phyloP scores from a whole-genome alignment of 257 asterid genomes.

The Voacanga thouarsii region DNA sequence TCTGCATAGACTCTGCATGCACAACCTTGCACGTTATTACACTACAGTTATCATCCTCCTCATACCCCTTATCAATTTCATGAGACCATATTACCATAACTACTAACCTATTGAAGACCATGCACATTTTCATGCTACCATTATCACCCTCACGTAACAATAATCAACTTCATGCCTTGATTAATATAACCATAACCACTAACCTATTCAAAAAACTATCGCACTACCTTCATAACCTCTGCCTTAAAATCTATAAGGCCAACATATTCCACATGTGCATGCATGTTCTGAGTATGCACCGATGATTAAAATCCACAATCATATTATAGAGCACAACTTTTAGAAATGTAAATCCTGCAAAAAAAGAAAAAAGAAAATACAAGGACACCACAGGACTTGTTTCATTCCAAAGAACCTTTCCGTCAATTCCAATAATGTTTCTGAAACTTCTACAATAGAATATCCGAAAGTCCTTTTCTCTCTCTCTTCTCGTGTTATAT shows the following conservation, averaged over 20 bases:
- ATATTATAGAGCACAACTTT: background rate
- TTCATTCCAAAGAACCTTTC: background rate
- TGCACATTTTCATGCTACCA: background rate
- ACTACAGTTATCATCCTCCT: background rate
- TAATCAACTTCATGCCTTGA: background rate
- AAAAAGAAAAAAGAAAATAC: background rate
- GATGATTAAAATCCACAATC: background rate
- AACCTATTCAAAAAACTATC: background rate
- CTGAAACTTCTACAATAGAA: background rate
- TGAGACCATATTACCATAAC: background rate
- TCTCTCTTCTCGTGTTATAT: background rate
- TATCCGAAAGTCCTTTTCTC: background rate
- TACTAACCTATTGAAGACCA: background rate
- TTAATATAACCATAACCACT: background rate
- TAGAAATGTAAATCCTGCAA: background rate
- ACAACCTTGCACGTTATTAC: background rate
- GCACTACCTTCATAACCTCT: background rate
- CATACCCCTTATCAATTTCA: background rate
- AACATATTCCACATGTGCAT: too few species aligned
- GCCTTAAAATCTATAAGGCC: background rate
- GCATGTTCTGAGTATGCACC: too few species aligned
- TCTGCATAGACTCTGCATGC: background rate
- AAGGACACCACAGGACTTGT: background rate
- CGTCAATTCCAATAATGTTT: background rate
- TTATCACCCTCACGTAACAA: background rate